A percentile compares a stretch with the other conserved stretches of the same genome.
Evolutionary conservation across 1,139 yeast species (phyloP).

Genomic region (Meyerozyma smithsonii): DNA sequence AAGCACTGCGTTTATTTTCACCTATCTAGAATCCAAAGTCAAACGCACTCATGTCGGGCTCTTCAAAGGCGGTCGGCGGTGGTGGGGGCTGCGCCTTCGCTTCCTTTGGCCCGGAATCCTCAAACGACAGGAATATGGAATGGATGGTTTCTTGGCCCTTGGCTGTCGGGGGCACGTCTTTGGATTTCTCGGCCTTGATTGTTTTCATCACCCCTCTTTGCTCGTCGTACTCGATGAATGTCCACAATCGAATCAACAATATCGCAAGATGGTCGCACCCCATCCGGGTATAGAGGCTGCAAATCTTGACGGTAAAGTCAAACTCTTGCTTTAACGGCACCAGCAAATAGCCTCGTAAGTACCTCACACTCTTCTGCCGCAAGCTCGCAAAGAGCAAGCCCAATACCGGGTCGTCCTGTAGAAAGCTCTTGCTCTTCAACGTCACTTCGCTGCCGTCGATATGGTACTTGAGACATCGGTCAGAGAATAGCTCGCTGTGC

Average conservation of each 20-base stretch:
- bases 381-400: slow-evolving; percentile 60
- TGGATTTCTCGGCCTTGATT: slow-evolving; percentile 6
- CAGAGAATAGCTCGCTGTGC: slow-evolving; percentile 18
- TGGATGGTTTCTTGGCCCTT: slow-evolving; percentile 4
- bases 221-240: slow-evolving; percentile 36
- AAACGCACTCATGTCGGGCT: slow-evolving; percentile 80
- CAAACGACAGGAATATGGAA: slow-evolving; percentile 9
- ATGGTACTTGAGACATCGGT: slow-evolving; percentile 18
- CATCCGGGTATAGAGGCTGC: slow-evolving; percentile 73
- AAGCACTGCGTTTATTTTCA: not conserved
- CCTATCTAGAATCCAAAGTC: slow-evolving; percentile 46
- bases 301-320: slow-evolving; percentile 55
- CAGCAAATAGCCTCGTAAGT: slow-evolving; percentile 44
- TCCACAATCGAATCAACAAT: slow-evolving; percentile 64
- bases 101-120: slow-evolving; percentile 8
- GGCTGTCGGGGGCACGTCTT: slow-evolving; percentile 2
- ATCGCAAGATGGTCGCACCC: slow-evolving; percentile 83
- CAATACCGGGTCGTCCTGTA: slow-evolving; percentile 80
- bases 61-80: slow-evolving; percentile 52
- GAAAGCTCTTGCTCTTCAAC: slow-evolving; percentile 38
- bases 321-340: slow-evolving; percentile 52
- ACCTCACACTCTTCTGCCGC: slow-evolving; percentile 44
- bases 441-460: slow-evolving; percentile 15
- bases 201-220: slow-evolving; percentile 9
- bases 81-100: slow-evolving; percentile 34